Percentiles rank a stretch among this genome's conserved stretches.
Evolutionary conservation across 768 basidiomycete genomes (phyloP).

Genomic region (Podaxis sp.): DNA sequence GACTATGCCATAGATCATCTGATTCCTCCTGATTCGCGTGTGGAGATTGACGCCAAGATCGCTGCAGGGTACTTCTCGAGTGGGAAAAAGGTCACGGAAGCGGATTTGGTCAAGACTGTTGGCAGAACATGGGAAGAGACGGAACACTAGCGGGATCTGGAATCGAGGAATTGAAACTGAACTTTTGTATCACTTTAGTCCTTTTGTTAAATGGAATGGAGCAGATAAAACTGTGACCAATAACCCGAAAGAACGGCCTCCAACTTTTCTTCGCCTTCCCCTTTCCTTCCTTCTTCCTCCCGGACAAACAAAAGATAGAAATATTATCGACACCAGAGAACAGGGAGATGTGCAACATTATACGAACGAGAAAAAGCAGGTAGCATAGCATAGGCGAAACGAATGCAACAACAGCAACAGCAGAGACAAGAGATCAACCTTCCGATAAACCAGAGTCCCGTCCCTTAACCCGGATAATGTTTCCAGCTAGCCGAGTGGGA

Average conservation of each 20-base stretch:
- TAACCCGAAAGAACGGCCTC: neutral
- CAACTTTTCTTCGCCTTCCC: neutral
- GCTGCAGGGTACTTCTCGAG: slow-evolving; percentile 90
- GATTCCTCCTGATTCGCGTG: slow-evolving; percentile 84
- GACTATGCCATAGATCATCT: slow-evolving; percentile 54
- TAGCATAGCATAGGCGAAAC: neutral
- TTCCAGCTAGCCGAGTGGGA: neutral
- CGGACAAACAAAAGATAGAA: neutral
- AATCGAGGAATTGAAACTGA: neutral
- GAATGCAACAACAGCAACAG: neutral
- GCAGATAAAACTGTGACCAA: neutral
- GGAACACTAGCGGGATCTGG: slow-evolving; percentile 56
- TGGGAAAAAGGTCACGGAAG: slow-evolving; percentile 71
- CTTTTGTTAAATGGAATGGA: neutral
- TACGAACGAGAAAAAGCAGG: neutral
- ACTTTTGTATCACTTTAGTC: neutral
- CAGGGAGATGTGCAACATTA: neutral
- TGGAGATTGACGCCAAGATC: slow-evolving; percentile 97
- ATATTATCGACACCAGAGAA: neutral
- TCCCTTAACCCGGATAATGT: slow-evolving; percentile 5
- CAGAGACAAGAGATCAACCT: neutral
- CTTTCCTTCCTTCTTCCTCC: neutral
- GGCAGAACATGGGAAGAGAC: slow-evolving; percentile 90
- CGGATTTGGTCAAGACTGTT: slow-evolving; percentile 80
- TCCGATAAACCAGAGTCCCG: neutral